Conservation (phyloP, 352 stramenopile genomes). For the Vaucheria bursata region DNA sequence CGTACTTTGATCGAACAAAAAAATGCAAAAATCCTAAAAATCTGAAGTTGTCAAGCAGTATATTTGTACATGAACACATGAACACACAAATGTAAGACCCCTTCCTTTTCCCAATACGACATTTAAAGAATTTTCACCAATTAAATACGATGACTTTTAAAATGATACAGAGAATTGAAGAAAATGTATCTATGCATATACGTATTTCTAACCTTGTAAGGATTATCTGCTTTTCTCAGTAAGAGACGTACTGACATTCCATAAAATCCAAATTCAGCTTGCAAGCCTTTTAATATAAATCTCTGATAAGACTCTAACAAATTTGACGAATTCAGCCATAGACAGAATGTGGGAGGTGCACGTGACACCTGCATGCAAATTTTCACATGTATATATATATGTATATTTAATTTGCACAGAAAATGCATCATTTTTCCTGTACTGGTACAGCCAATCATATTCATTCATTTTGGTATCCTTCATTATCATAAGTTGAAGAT, state of each 20-base stretch:
- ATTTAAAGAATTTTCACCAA: neutral
- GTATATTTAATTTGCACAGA: too few relatives aligned
- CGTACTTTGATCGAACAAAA: too few relatives aligned
- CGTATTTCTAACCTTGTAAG: constrained; percentile 12
- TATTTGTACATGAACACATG: neutral
- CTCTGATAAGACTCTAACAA: constrained; percentile 31
- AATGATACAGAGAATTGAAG: neutral
- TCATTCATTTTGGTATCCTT: too few relatives aligned
- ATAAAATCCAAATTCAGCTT: constrained; percentile 42
- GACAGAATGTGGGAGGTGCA: constrained; percentile 30
- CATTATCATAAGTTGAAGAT: too few relatives aligned
- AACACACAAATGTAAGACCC: neutral
- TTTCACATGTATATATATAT: too few relatives aligned
- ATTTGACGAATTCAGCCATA: constrained; percentile 25
- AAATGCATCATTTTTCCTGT: too few relatives aligned
- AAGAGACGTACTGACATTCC: constrained; percentile 35
- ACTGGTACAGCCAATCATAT: too few relatives aligned
- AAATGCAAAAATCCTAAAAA: neutral
- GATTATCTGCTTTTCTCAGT: constrained; percentile 35
- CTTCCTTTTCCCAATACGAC: neutral
- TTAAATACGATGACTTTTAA: neutral
- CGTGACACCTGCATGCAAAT: constrained; percentile 14
- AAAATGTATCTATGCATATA: neutral
- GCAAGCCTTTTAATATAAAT: constrained; percentile 33
- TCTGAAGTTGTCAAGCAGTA: neutral